Base-by-base conservation (phyloP, 305 asterid genomes). In the Fraxinus greggii region DNA sequence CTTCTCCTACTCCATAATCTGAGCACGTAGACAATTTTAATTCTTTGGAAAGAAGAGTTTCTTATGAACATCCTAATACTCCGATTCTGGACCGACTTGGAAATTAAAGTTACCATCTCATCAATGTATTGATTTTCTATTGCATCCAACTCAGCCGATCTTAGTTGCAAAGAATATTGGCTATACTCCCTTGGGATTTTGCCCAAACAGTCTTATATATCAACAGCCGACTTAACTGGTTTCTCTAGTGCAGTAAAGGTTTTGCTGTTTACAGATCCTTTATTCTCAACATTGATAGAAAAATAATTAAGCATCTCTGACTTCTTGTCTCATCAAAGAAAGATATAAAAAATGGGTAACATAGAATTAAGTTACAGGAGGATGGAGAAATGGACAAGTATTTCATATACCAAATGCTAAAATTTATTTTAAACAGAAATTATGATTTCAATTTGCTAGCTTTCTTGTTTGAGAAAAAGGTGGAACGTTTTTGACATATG, bases 181-280 rank as follows among this genome's bases (percentile, higher is more conserved):
- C 17, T 67, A 54, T 76, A 7, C 32, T 51, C 38, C 29, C 24
- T 56, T 56, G 75, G 82, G 17, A 72, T 54, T 78, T 23, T 72
- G 15, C 1, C 1, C 72, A 56, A 72, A 61, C 35, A 72, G 10
- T 78, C n/a, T 21, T 24, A 33, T 38, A 12, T 40, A 51, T 65
- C 78, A 67, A 33, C 79, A 36, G 48, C 72, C 36, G 33, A 72
- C 77, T 81, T 77, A 75, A 69, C 77, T 70, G 72, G 38, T 45
- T 78, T 54, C 79, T 45, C 24, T 33, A 17, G 19, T 77, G 63
- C 15, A 78, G 36, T 40, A 2, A 29, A 3, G 26, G 15, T 23
- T n/a, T 45, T 42, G 31, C 48, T 2, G 33, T 13, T 26, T 19
- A 13, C 54, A 31, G 19, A 3, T 69, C 45, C 59, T 67, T 69